A percentile compares a stretch with the other conserved stretches of the same genome.
These are phyloP conservation scores for Hordeum vulgare DNA, from an alignment of 176 grass and related monocot species.

Conservation along the genomic window MorexV3_pseudomolecules_assembly NC_058523.1:103831763-103832262, in stretches of 20 bases:
- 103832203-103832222: neutral
- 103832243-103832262: neutral
- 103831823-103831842: slow-evolving; percentile 53
- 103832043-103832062: neutral
- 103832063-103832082: neutral
- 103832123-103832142: neutral
- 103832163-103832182: neutral
- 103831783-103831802: slow-evolving; percentile 76
- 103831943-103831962: neutral
- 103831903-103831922: too few relatives aligned
- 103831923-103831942: neutral
- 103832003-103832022: neutral
- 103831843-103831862: slow-evolving; percentile 54
- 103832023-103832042: neutral
- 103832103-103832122: neutral
- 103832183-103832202: slow-evolving; percentile 9
- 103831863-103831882: neutral
- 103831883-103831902: neutral
- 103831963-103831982: neutral
- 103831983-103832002: neutral
- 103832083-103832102: neutral
- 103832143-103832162: neutral
- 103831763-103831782: too few relatives aligned
- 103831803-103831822: slow-evolving; percentile 68
- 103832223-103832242: neutral